Percentiles rank a stretch among this genome's conserved stretches.
Conservation (phyloP, 2,329 filamentous ascomycete species). For the Verticillium zaregamsianum region DNA sequence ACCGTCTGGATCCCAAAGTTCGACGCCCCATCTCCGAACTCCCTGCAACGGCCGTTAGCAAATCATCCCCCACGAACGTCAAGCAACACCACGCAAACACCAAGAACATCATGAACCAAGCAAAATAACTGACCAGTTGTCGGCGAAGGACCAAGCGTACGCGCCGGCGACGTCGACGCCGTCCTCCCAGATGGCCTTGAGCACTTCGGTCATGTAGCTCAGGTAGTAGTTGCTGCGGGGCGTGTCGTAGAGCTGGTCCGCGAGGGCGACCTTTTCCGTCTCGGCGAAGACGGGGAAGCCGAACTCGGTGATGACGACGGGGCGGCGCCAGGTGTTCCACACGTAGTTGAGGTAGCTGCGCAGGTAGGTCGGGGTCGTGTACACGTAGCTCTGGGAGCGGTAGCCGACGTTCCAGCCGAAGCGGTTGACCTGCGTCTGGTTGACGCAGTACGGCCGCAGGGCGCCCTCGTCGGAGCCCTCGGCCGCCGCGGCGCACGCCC, state of each 20-base stretch:
- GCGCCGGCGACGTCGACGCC: slow-evolving; percentile 50
- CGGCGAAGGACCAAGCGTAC: slow-evolving; percentile 47
- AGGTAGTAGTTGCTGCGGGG: slow-evolving; percentile 52
- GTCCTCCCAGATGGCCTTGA: slow-evolving; percentile 53
- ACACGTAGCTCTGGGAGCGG: slow-evolving; percentile 50
- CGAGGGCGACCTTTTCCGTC: slow-evolving; percentile 28
- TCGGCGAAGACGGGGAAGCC: slow-evolving; percentile 52
- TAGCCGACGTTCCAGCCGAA: slow-evolving; percentile 58
- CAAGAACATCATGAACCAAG: neutral
- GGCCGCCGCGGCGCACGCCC: slow-evolving; percentile 41
- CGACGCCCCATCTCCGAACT: slow-evolving; percentile 35
- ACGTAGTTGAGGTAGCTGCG: slow-evolving; percentile 52
- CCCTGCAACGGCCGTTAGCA: slow-evolving; percentile 40
- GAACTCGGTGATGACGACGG: slow-evolving; percentile 49
- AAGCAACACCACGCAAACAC: too few relatives aligned
- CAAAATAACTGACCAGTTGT: slow-evolving; percentile 36
- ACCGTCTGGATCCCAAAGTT: slow-evolving; percentile 55
- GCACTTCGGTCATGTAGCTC: slow-evolving; percentile 47
- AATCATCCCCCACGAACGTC: too few relatives aligned
- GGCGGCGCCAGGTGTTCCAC: slow-evolving; percentile 51
- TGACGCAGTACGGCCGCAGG: slow-evolving; percentile 49
- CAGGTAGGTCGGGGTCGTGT: slow-evolving; percentile 55
- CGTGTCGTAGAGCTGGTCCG: slow-evolving; percentile 49
- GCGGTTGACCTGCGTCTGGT: slow-evolving; percentile 37
- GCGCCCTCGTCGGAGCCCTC: slow-evolving; percentile 11